Conservation (phyloP, 1,284 basidiomycete genomes). For the Hypsizygus ulmarius region DNA sequence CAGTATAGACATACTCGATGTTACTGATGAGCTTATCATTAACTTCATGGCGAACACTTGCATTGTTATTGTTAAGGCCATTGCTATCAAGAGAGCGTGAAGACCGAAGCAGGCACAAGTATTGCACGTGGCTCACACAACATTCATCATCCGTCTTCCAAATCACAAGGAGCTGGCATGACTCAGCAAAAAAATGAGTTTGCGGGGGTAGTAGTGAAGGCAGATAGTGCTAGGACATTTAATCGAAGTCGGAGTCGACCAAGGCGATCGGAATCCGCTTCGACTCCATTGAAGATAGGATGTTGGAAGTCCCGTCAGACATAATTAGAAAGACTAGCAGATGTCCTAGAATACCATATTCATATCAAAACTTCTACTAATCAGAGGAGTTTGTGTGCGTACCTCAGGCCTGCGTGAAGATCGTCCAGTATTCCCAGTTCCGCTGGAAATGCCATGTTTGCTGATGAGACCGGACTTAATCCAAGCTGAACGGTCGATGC, state of each 20-base stretch:
- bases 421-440: constrained; percentile 56
- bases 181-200: constrained; percentile 50
- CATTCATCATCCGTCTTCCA: constrained; percentile 54
- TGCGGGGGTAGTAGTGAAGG: constrained; percentile 39
- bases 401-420: constrained; percentile 51
- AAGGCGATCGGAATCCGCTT: constrained; percentile 42
- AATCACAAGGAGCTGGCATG: constrained; percentile 55
- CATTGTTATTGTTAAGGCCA: constrained; percentile 38
- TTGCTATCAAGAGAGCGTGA: constrained; percentile 33
- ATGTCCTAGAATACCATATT: too few relatives aligned
- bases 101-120: neutral
- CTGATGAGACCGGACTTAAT: constrained; percentile 49
- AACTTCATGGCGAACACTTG: constrained; percentile 35
- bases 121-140: constrained; percentile 46
- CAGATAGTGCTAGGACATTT: constrained; percentile 42
- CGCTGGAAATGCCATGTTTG: constrained; percentile 49
- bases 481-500: constrained; percentile 56
- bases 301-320: constrained; percentile 56
- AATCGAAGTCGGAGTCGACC: constrained; percentile 45
- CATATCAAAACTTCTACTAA: too few relatives aligned
- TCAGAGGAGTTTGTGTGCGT: neutral
- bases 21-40: constrained; percentile 49
- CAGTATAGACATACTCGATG: constrained; percentile 51
- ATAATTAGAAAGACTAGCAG: constrained; percentile 58
- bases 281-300: constrained; percentile 36